Percentiles rank a stretch among this genome's conserved stretches.
Evolutionary conservation across 192 early-diverging fungal species (phyloP).

Genomic region (Linnemannia schmuckeri): DNA sequence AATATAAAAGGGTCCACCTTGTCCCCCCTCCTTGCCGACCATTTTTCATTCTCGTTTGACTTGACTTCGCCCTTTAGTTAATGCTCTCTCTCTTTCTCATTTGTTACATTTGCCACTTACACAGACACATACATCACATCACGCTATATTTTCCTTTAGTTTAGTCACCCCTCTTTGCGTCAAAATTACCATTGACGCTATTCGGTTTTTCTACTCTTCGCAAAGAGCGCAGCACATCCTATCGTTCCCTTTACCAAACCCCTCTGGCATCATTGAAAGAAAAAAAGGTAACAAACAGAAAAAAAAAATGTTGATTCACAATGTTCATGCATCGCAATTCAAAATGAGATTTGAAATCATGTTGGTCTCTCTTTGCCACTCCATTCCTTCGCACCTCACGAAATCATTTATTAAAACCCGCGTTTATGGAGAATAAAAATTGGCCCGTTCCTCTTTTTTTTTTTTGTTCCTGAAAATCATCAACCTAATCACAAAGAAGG

Average conservation of each 20-base stretch:
- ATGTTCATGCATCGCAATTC: background rate
- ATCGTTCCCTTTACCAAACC: background rate
- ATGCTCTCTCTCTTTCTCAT: background rate
- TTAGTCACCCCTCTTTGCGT: background rate
- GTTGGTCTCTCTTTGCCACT: background rate
- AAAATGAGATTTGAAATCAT: background rate
- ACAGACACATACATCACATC: background rate
- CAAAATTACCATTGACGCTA: too few species aligned
- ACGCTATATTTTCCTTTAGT: background rate
- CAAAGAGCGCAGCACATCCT: background rate
- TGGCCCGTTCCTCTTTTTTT: background rate
- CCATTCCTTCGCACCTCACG: background rate
- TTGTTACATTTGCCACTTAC: background rate
- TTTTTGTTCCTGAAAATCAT: background rate
- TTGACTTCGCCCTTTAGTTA: constrained; percentile 5
- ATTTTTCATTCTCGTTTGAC: background rate
- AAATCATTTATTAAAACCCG: background rate
- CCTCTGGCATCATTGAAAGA: background rate
- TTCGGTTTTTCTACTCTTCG: too few species aligned
- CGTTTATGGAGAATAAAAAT: background rate
- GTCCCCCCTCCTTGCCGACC: background rate
- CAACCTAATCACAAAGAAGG: constrained; percentile 7
- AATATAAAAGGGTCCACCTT: constrained; percentile 11
- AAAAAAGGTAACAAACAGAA: background rate
- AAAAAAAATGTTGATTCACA: background rate